These are phyloP conservation scores for Plasmopara halstedii DNA, from an alignment of 352 stramenopile genomes.

Conservation along the genomic window DNA sequence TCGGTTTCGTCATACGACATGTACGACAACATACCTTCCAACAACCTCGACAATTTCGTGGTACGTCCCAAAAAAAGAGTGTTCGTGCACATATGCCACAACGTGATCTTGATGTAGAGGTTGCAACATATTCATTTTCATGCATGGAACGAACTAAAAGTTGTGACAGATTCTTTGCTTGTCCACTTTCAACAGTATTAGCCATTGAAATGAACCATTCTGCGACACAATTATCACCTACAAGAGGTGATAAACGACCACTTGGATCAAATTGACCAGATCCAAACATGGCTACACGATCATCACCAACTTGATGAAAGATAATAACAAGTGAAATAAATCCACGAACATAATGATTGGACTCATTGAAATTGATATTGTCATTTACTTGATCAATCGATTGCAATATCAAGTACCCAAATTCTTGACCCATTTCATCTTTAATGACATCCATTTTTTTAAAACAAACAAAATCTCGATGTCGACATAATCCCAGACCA, in stretches of 20 bases:
- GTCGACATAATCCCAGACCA: slow-evolving; percentile 46
- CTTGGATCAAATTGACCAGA: slow-evolving; percentile 59
- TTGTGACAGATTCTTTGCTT: slow-evolving; percentile 68
- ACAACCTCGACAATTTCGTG: slow-evolving; percentile 53
- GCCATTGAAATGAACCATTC: slow-evolving; percentile 52
- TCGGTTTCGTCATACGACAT: slow-evolving; percentile 59
- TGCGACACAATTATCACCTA: slow-evolving; percentile 51
- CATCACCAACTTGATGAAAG: slow-evolving; percentile 50
- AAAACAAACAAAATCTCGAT: slow-evolving; percentile 69
- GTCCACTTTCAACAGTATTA: slow-evolving; percentile 52
- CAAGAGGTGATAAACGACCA: slow-evolving; percentile 39
- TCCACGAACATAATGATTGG: slow-evolving; percentile 40
- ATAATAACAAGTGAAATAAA: slow-evolving; percentile 56
- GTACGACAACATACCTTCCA: slow-evolving; percentile 56
- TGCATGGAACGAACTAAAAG: slow-evolving; percentile 27
- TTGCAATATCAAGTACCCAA: slow-evolving; percentile 62
- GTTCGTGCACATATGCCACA: slow-evolving; percentile 49
- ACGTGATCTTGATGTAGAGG: slow-evolving; percentile 10
- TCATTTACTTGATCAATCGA: slow-evolving; percentile 49
- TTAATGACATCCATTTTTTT: slow-evolving; percentile 66
- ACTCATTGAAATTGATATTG: slow-evolving; percentile 18
- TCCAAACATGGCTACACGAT: slow-evolving; percentile 58
- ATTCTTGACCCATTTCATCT: slow-evolving; percentile 51
- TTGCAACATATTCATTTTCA: slow-evolving; percentile 5
- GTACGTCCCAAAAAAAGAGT: slow-evolving; percentile 61